Evolutionary conservation across 345 rosid species (phyloP), one percentile per base, ranked within the genome.

Genomic region (Lepidium didymum): DNA sequence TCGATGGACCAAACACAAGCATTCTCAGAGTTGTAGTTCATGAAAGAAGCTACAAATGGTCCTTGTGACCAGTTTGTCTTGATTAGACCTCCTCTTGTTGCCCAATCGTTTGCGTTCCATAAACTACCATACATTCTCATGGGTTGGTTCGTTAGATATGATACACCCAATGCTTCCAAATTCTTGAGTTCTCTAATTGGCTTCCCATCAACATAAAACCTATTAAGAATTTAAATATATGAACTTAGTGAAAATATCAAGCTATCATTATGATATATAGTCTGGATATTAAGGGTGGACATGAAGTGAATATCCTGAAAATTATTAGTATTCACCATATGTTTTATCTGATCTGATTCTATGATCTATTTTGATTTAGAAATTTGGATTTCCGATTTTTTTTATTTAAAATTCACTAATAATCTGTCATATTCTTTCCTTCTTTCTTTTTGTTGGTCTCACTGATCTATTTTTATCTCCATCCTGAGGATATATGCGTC

Each of bases 141-240:
- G 11, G 86, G 70, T 64, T 86, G 84, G 60, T 33, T 81, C 75
- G 75, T 87, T n/a, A 86, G 94, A 68, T 76, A 90, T 27, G 80
- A 74, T 21, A 90, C 81, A 8, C 92, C 87, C 5, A 47, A 75
- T 8, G 87, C 79, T 49, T 87, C 94, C 55, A 81, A 49, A 76
- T 90, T 90, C 78, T 83, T 83, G 86, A 85, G 87, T 75, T 90
- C 94, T 80, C 96, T 86, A 1, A 90, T 81, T 14, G 96, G 86
- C 6, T 60, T 82, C 18, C 84, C 86, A 69, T 49, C 55, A 36
- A 77, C 41, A 40, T 35, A 58, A 2, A 54, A 70, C 64, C 72
- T 52, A 16, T 60, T 3, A 14, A 8, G 3, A 31, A 40, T 18
- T 29, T 37, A 35, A 18, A 25, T 0, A 52, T n/a, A 46, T 10